phyloP scores from a whole-genome alignment of 2,329 filamentous ascomycete genomes.

The Arthroderma uncinatum region DNA sequence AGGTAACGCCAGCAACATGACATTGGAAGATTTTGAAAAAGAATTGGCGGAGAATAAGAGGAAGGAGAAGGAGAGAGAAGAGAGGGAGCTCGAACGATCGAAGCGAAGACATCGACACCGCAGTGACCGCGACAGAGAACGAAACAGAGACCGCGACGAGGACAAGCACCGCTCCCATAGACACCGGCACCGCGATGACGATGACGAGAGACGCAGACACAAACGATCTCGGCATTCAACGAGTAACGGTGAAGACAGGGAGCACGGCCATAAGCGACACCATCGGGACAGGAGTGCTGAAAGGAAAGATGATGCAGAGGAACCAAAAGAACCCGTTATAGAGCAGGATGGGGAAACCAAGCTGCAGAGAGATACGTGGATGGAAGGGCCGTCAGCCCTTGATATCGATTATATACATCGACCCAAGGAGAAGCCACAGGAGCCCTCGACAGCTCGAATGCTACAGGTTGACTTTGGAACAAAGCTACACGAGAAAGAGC shows the following conservation, averaged over 20 bases:
- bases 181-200: slow-evolving; percentile 30
- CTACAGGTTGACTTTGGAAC: slow-evolving; percentile 52
- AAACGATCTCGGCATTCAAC: slow-evolving; percentile 50
- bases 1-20: slow-evolving; percentile 35
- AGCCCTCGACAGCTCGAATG: slow-evolving; percentile 30
- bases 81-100: slow-evolving; percentile 23
- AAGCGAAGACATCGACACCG: slow-evolving; percentile 22
- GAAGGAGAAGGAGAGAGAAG: slow-evolving; percentile 26
- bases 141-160: slow-evolving; percentile 33
- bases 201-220: slow-evolving; percentile 42
- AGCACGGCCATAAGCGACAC: slow-evolving; percentile 38
- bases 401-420: slow-evolving; percentile 63
- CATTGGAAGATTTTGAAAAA: slow-evolving; percentile 65
- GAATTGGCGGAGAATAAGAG: slow-evolving; percentile 48
- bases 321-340: neutral
- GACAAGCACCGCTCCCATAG: slow-evolving; percentile 26
- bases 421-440: slow-evolving; percentile 50
- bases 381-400: slow-evolving; percentile 73
- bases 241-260: slow-evolving; percentile 41
- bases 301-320: slow-evolving; percentile 18
- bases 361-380: slow-evolving; percentile 75
- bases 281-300: slow-evolving; percentile 37
- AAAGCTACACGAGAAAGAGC: slow-evolving; percentile 65
- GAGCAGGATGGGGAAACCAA: slow-evolving; percentile 37
- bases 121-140: slow-evolving; percentile 30